Conservation (phyloP, 106 monocot species). For the Ottelia alismoides region DNA sequence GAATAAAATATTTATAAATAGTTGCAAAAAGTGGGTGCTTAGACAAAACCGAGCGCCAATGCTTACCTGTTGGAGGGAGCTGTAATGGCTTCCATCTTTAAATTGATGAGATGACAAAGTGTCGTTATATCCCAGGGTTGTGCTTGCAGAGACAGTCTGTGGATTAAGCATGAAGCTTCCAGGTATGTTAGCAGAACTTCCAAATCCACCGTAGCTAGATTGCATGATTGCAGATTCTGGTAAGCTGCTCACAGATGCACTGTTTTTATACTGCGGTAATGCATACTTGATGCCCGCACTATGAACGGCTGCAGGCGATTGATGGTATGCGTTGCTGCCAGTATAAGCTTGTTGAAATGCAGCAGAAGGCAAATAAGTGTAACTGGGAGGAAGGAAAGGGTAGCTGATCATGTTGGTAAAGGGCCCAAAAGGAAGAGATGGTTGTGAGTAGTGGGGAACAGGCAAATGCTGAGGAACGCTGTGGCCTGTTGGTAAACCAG, state of each 20-base stretch:
- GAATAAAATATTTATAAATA: not conserved
- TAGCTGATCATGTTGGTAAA: slow-evolving; percentile 88
- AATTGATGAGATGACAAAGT: slow-evolving; percentile 52
- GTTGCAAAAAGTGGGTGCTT: not conserved
- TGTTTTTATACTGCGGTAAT: slow-evolving; percentile 88
- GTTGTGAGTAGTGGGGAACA: slow-evolving; percentile 70
- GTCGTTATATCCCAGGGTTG: slow-evolving; percentile 52
- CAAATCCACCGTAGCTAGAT: slow-evolving; percentile 67
- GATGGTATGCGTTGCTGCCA: slow-evolving; percentile 57
- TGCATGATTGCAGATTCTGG: slow-evolving; percentile 49
- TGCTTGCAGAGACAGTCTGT: slow-evolving; percentile 29
- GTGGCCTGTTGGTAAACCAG: slow-evolving; percentile 27
- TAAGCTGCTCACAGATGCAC: slow-evolving; percentile 34
- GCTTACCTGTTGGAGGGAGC: slow-evolving; percentile 53
- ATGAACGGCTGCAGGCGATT: slow-evolving; percentile 45
- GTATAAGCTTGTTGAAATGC: slow-evolving; percentile 79
- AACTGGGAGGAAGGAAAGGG: slow-evolving; percentile 67
- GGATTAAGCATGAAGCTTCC: slow-evolving; percentile 53
- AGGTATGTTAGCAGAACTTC: slow-evolving; percentile 48
- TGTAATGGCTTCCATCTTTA: slow-evolving; percentile 61
- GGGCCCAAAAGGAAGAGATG: slow-evolving; percentile 67
- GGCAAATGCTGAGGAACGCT: slow-evolving; percentile 68
- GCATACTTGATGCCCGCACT: slow-evolving; percentile 52
- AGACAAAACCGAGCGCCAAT: not conserved
- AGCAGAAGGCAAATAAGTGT: slow-evolving; percentile 67